These are phyloP conservation scores for Rhytidhysteron rufulum DNA, from an alignment of 2,329 filamentous ascomycete genomes.

Conservation along the genomic window DNA sequence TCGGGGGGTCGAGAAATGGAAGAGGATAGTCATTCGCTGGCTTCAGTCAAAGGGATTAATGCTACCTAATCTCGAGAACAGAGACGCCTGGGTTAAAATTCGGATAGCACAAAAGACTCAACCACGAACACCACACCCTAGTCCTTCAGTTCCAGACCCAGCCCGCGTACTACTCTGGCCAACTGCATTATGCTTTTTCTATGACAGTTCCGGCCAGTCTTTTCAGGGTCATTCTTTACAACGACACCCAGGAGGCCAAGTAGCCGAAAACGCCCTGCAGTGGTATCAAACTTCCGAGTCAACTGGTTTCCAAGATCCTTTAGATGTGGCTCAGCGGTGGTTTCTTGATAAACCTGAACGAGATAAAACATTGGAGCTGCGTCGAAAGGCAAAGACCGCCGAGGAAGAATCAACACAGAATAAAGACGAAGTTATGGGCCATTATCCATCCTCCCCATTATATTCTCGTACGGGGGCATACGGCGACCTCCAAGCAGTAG, in stretches of 20 bases:
- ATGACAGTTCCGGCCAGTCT: slow-evolving; percentile 7
- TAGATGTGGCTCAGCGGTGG: slow-evolving; percentile 35
- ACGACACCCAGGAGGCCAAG: too few species aligned
- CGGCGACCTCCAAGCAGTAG: slow-evolving; percentile 33
- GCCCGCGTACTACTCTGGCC: slow-evolving; percentile 36
- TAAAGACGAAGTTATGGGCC: slow-evolving; percentile 24
- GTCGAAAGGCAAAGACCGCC: slow-evolving; percentile 40
- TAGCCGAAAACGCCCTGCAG: slow-evolving; percentile 10
- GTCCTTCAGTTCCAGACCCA: slow-evolving; percentile 9
- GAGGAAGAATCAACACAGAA: slow-evolving; percentile 48
- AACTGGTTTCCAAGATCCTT: slow-evolving; percentile 31
- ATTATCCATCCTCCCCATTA: slow-evolving; percentile 35
- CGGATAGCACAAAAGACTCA: slow-evolving; percentile 15
- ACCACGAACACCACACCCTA: slow-evolving; percentile 6
- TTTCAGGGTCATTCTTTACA: neutral
- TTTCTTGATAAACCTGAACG: slow-evolving; percentile 31
- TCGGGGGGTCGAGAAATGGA: slow-evolving; percentile 32
- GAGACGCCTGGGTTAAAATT: slow-evolving; percentile 28
- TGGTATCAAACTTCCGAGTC: slow-evolving; percentile 29
- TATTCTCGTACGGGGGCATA: slow-evolving; percentile 30
- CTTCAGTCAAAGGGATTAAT: slow-evolving; percentile 31
- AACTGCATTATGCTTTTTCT: slow-evolving; percentile 29
- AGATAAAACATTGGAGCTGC: slow-evolving; percentile 32
- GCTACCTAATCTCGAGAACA: slow-evolving; percentile 20
- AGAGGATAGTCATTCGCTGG: slow-evolving; percentile 28